phyloP scores from a whole-genome alignment of 306 rosid species.

The Citrullus mucosospermus region DNA sequence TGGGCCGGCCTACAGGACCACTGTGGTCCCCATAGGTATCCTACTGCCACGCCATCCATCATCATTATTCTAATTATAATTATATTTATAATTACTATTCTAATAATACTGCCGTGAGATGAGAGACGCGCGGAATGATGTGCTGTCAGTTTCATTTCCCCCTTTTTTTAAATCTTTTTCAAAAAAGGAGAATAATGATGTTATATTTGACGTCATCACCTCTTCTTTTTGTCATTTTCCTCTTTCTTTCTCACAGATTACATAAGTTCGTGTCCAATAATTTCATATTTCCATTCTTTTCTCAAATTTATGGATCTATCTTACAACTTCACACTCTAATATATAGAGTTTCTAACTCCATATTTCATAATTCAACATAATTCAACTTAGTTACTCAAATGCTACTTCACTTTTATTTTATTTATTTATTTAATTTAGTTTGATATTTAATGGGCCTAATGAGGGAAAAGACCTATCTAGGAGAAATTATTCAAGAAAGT shows the following conservation, averaged over 20 bases:
- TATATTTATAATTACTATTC: not conserved
- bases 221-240: conserved; percentile 1
- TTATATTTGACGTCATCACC: not conserved
- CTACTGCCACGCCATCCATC: conserved; percentile 9
- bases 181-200: not conserved
- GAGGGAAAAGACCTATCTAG: too few species aligned
- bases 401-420: too few species aligned
- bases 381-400: too few species aligned
- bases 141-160: not conserved
- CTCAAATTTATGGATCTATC: too few species aligned
- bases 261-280: too few species aligned
- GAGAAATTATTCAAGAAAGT: too few species aligned
- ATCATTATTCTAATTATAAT: not conserved
- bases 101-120: not conserved
- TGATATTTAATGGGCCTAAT: too few species aligned
- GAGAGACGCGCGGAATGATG: conserved; percentile 1
- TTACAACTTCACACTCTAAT: too few species aligned
- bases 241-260: not conserved
- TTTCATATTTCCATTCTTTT: too few species aligned
- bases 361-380: too few species aligned
- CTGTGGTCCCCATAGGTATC: not conserved
- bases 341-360: too few species aligned
- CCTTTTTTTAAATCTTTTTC: not conserved
- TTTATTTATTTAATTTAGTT: not conserved
- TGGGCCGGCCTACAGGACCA: conserved; percentile 2